Evolutionary conservation across 305 asterid species (phyloP), one percentile per base, ranked within the genome.

Genomic region (Rubia tinctorum): DNA sequence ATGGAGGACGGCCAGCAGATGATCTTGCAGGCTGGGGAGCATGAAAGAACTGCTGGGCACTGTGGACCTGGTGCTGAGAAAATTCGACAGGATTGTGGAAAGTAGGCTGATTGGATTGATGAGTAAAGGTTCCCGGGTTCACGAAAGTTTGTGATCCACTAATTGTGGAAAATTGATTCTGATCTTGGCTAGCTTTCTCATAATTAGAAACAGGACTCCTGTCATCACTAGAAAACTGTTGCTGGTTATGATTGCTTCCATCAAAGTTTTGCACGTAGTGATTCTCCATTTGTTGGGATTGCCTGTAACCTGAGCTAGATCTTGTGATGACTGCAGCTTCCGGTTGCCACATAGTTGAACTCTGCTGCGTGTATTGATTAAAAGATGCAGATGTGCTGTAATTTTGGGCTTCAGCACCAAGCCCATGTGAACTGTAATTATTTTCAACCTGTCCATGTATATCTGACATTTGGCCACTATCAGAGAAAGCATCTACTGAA

Each of bases 1-100:
- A 97, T 44, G 93, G 87, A 73, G 99, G 98, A 47, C 96, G 97
- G 65, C 98, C 99, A 37, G 90, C 96, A 77, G 97, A 89, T 49
- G 98, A 90, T 82, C 91, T 89, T 75, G 86, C 96, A 17, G 88
- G 72, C 65, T 82, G 77, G 61, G 88, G 82, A 58, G 90, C 66
- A 72, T 85, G 80, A 40, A 94, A 69, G 72, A 78, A 80, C 76
- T 85, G 91, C 78, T 81, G 82, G 73, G 87, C 76, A 80, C 76
- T 82, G 73, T 84, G 93, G 78, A 86, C 79, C 76, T 80, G 86
- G 72, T 86, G 89, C 80, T 82, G 92, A 55, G 89, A 56, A 73
- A 84, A 85, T 74, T 76, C 79, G 82, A 78, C 79, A 39, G 91
- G 71, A 45, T 82, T 85, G 71, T 86, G 91, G 79, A 74, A 80